Percentiles rank a stretch among this genome's conserved stretches.
These are phyloP conservation scores for Xerocomellus amylosporus DNA, from an alignment of 768 basidiomycete species.

Conservation along the genomic window DNA sequence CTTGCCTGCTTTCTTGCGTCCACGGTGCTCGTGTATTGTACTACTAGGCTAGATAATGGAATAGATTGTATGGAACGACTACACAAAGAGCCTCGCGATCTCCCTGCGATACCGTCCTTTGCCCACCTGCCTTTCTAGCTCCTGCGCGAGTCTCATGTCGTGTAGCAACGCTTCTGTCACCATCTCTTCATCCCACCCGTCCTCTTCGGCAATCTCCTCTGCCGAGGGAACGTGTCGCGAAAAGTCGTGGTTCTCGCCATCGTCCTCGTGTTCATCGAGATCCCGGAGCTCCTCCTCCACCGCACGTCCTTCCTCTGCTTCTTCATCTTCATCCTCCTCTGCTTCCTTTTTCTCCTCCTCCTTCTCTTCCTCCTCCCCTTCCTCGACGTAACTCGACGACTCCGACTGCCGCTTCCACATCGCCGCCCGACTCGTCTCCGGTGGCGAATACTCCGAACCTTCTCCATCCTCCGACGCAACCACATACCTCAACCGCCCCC, in stretches of 20 bases:
- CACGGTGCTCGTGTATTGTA: not conserved
- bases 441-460: conserved; percentile 26
- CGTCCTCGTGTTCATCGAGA: not conserved
- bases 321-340: not conserved
- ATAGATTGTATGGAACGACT: not conserved
- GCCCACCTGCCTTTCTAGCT: conserved; percentile 20
- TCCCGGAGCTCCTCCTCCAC: conserved; percentile 10
- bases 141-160: not conserved
- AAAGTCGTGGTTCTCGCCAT: not conserved
- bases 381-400: not conserved
- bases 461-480: conserved; percentile 12
- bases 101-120: conserved; percentile 8
- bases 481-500: conserved; percentile 9
- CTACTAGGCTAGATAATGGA: not conserved
- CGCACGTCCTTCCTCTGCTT: conserved; percentile 8
- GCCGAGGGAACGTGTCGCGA: not conserved
- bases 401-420: conserved; percentile 22
- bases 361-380: not conserved
- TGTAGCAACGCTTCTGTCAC: not conserved
- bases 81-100: conserved; percentile 14
- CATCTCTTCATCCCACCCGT: not conserved
- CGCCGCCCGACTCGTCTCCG: conserved; percentile 28
- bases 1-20: not conserved
- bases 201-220: not conserved
- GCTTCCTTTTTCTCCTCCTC: not conserved